Evolutionary conservation across 495 filamentous ascomycete species (phyloP).

Genomic region (Aspergillus ostianus): DNA sequence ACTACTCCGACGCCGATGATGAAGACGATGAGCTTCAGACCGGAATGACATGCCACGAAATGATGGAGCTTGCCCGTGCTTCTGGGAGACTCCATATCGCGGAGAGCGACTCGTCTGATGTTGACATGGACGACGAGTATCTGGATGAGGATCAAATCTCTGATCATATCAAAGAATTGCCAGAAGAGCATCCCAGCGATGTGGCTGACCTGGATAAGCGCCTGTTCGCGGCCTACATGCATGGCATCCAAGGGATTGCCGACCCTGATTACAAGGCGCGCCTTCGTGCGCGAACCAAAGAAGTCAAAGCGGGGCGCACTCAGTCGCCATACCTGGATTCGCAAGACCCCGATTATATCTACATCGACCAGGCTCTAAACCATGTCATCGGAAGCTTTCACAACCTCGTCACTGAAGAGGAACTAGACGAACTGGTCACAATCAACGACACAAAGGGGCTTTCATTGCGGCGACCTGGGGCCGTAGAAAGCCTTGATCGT

Average conservation of each 20-base stretch:
- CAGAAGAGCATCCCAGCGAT: conserved; percentile 41
- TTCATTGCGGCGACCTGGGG: conserved; percentile 3
- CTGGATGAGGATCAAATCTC: conserved; percentile 19
- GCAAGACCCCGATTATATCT: conserved; percentile 33
- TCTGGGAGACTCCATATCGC: conserved; percentile 19
- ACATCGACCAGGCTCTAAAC: conserved; percentile 36
- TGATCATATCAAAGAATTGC: conserved; percentile 24
- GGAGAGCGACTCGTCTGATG: conserved; percentile 12
- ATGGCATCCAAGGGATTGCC: conserved; percentile 42
- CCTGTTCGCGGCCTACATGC: conserved; percentile 46
- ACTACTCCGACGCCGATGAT: conserved; percentile 13
- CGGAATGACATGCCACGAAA: conserved; percentile 45
- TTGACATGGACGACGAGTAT: conserved; percentile 18
- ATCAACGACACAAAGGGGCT: conserved; percentile 27
- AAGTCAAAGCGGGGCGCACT: conserved; percentile 34
- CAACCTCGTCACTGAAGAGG: conserved; percentile 38
- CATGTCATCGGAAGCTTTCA: conserved; percentile 46
- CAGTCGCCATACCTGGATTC: conserved; percentile 37
- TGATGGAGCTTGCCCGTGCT: conserved; percentile 39
- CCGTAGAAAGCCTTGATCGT: conserved; percentile 9
- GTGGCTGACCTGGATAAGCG: conserved; percentile 40
- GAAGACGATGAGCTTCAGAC: conserved; percentile 23
- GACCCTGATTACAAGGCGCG: conserved; percentile 34
- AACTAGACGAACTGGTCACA: conserved; percentile 35
- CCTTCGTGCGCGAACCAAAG: conserved; percentile 36